Base-by-base conservation (phyloP, 1,284 basidiomycete genomes). In the Amylostereum chailletii region DNA sequence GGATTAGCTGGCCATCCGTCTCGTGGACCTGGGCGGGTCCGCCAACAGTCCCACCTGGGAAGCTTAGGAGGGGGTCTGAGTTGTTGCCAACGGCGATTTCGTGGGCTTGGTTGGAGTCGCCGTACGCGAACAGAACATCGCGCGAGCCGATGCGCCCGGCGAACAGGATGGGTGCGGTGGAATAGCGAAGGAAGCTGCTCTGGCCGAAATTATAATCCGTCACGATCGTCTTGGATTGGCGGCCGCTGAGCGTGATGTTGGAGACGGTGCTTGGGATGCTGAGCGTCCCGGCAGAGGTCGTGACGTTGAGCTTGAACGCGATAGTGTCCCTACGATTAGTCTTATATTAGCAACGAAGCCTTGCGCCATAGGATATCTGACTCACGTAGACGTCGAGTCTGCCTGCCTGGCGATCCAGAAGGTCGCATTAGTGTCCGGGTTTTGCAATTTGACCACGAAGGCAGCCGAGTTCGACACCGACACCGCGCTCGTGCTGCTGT, bases 341-440 rank as follows among this genome's bases (percentile, higher is more conserved):
- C 34, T 11, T 39, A 6, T 31, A 8, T 10, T 41, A 38, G 33
- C 26, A 4, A 11, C 30, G 49, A n/a, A 2, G 10, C 32, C 19
- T 38, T 29, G 32, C 19, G 36, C 27, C 19, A 19, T 36, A 39
- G 32, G 38, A 31, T 11, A 38, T 27, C 31, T 19, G 10, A 63
- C 80, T 60, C 53, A 86, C 86, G 70, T 79, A 2, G 83, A 83
- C 1, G 76, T 79, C 4, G 84, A 83, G 60, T 80, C 69, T 2
- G 60, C 67, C 56, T 91, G 86, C 5, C 90, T 72, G 10, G 75
- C 72, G 48, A 92, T 74, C 58, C 83, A 87, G 65, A 90, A 92
- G 3, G 74, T 71, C 2, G 83, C 67, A 2, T 65, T 65, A 0
- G 74, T 78, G 52, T 86, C 82, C 0, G 82, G 83, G 59, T 90